A percentile compares a stretch with the other conserved stretches of the same genome.
These are phyloP conservation scores for Lepraria neglecta DNA, from an alignment of 495 filamentous ascomycete genomes.

Conservation along the genomic window DNA sequence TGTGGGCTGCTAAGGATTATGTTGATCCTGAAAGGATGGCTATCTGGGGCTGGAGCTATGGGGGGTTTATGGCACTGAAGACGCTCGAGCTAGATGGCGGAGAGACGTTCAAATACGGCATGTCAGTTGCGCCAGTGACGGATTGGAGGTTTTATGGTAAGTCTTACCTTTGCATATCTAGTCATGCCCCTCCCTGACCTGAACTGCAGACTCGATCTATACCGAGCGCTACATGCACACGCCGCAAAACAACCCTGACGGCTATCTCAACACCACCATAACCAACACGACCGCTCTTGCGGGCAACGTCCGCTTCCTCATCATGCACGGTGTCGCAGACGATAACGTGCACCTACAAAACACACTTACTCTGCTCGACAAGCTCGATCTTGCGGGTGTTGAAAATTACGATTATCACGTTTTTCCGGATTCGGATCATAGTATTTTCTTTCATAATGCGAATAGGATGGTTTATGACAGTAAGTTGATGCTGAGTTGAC, in stretches of 20 bases:
- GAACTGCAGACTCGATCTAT: slow-evolving; percentile 70
- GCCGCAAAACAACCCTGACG: slow-evolving; percentile 68
- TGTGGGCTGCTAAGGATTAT: slow-evolving; percentile 76
- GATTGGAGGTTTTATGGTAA: slow-evolving; percentile 88
- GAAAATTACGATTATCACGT: slow-evolving; percentile 97
- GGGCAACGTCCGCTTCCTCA: slow-evolving; percentile 73
- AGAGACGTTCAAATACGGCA: slow-evolving; percentile 85
- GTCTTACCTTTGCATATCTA: not conserved
- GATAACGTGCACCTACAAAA: slow-evolving; percentile 98
- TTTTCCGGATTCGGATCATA: slow-evolving; percentile 93
- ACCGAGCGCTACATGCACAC: slow-evolving; percentile 96
- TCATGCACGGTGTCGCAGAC: slow-evolving; percentile 92
- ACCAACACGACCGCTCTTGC: slow-evolving; percentile 60
- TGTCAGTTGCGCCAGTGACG: slow-evolving; percentile 96
- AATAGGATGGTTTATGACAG: slow-evolving; percentile 91
- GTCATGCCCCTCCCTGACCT: not conserved
- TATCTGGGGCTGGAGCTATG: slow-evolving; percentile 98
- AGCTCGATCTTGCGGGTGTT: slow-evolving; percentile 71
- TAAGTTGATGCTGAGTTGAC: slow-evolving; percentile 42
- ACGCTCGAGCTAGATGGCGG: slow-evolving; percentile 87
- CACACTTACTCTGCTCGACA: slow-evolving; percentile 76
- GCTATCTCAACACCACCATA: slow-evolving; percentile 73
- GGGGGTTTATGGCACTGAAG: slow-evolving; percentile 96
- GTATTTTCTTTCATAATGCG: slow-evolving; percentile 91
- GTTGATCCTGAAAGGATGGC: slow-evolving; percentile 75